Conservation (phyloP, 2,329 filamentous ascomycete genomes). For the Albifimbria verrucaria region DNA sequence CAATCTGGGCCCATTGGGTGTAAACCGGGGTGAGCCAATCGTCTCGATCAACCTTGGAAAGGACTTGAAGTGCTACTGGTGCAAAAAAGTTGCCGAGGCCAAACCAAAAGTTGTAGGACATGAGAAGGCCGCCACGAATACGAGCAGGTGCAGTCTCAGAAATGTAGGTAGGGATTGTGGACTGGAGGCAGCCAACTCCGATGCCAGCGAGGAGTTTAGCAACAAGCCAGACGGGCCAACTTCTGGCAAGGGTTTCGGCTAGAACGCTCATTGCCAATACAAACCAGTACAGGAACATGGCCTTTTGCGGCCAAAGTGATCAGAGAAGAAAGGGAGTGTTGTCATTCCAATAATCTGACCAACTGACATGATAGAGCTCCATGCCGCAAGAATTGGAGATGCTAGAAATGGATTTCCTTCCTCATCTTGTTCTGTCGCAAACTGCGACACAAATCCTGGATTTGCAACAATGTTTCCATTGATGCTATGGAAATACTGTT, state of each 20-base stretch:
- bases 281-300: slow-evolving; percentile 1
- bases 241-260: neutral
- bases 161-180: neutral
- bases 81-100: slow-evolving; percentile 37
- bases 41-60: slow-evolving; percentile 24
- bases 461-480: slow-evolving; percentile 1
- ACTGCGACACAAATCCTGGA: neutral
- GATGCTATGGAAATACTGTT: neutral
- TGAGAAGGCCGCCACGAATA: slow-evolving; percentile 33
- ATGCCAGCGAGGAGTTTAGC: neutral
- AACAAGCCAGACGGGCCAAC: neutral
- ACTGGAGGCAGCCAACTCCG: neutral
- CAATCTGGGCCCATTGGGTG: slow-evolving; percentile 41
- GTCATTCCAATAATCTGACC: slow-evolving; percentile 2
- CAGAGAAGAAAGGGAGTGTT: neutral
- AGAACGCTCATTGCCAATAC: slow-evolving; percentile 1
- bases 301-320: neutral
- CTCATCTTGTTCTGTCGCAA: neutral
- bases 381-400: neutral
- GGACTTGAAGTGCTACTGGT: slow-evolving; percentile 33
- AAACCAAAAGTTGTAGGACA: slow-evolving; percentile 40
- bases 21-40: slow-evolving; percentile 32
- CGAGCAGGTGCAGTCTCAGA: slow-evolving; percentile 11
- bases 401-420: neutral
- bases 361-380: slow-evolving; percentile 1